Percentiles rank a stretch among this genome's conserved stretches.
phyloP scores from a whole-genome alignment of 805 yeast genomes.

The Ogataea dorogensis region DNA sequence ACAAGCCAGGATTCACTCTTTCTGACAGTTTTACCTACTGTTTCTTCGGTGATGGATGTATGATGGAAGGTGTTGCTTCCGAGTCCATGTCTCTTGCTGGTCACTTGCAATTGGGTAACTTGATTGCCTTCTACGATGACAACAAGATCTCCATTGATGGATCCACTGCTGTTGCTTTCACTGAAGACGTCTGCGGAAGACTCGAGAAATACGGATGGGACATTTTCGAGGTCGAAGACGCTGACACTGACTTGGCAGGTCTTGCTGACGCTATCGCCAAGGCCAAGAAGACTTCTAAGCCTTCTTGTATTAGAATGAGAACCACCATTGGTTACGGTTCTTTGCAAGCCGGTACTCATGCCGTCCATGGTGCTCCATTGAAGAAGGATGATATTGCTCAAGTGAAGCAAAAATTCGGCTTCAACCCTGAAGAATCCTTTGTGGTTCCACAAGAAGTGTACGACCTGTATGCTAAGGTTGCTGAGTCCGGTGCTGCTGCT shows the following conservation, averaged over 20 bases:
- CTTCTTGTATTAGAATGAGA: constrained; percentile 82
- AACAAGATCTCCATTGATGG: constrained; percentile 97
- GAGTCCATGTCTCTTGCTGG: constrained; percentile 97
- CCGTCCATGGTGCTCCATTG: constrained; percentile 96
- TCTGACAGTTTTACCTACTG: constrained; percentile 75
- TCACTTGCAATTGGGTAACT: constrained; percentile 87
- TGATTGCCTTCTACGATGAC: constrained; percentile 95
- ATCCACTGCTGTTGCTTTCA: constrained; percentile 82
- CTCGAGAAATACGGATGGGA: constrained; percentile 96
- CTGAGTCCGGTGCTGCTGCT: constrained; percentile 59
- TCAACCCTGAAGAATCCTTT: constrained; percentile 81
- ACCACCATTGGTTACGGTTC: constrained; percentile 97
- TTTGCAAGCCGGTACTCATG: constrained; percentile 74
- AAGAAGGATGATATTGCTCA: constrained; percentile 90
- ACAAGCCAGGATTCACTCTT: constrained; percentile 76
- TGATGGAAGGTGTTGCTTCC: constrained; percentile 95
- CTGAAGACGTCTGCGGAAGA: constrained; percentile 85
- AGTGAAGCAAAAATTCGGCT: constrained; percentile 79
- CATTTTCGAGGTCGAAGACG: constrained; percentile 70
- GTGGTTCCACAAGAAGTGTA: constrained; percentile 80
- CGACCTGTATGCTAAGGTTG: constrained; percentile 59
- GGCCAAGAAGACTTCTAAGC: constrained; percentile 83
- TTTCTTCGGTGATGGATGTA: constrained; percentile 95
- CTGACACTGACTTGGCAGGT: constrained; percentile 73
- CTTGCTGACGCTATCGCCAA: constrained; percentile 69